phyloP scores from a whole-genome alignment of 1,139 yeast species.

The Protomyces lactucae-debilis region DNA sequence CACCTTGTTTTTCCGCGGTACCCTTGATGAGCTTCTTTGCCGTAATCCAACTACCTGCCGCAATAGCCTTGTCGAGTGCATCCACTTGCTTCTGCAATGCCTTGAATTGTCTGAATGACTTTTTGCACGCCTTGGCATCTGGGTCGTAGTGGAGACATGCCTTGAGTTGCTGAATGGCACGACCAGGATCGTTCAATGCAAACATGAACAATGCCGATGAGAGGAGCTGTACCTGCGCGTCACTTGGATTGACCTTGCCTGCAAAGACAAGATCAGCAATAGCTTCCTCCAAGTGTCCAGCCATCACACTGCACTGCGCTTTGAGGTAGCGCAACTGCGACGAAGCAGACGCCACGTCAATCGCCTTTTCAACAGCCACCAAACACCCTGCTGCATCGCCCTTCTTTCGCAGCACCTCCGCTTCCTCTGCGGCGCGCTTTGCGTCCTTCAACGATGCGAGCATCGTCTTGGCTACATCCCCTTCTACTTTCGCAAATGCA shows the following conservation, averaged over 20 bases:
- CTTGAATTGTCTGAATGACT: slow-evolving; percentile 47
- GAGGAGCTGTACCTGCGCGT: slow-evolving; percentile 29
- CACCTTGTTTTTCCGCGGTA: slow-evolving; percentile 14
- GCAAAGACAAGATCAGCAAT: slow-evolving; percentile 39
- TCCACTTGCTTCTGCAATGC: slow-evolving; percentile 39
- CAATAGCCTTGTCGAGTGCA: slow-evolving; percentile 27
- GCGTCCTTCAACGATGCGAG: slow-evolving; percentile 29
- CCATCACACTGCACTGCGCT: slow-evolving; percentile 38
- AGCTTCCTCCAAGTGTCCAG: slow-evolving; percentile 39
- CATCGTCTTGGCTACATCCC: slow-evolving; percentile 13
- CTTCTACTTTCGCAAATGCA: not conserved
- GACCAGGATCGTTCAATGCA: slow-evolving; percentile 50
- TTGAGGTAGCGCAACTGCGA: slow-evolving; percentile 36
- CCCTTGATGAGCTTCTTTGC: slow-evolving; percentile 26
- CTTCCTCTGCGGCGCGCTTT: slow-evolving; percentile 28
- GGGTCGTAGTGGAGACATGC: slow-evolving; percentile 66
- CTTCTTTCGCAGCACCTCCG: slow-evolving; percentile 31
- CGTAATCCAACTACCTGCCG: slow-evolving; percentile 29
- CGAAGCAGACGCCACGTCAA: slow-evolving; percentile 37
- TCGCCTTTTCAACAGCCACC: slow-evolving; percentile 36
- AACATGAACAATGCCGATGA: slow-evolving; percentile 48
- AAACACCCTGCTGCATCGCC: slow-evolving; percentile 38
- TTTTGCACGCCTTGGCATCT: slow-evolving; percentile 55
- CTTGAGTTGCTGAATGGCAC: slow-evolving; percentile 50
- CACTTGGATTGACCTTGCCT: slow-evolving; percentile 32